Conservation (phyloP, 2,329 filamentous ascomycete genomes). For the Periglandula ipomoeae region DNA sequence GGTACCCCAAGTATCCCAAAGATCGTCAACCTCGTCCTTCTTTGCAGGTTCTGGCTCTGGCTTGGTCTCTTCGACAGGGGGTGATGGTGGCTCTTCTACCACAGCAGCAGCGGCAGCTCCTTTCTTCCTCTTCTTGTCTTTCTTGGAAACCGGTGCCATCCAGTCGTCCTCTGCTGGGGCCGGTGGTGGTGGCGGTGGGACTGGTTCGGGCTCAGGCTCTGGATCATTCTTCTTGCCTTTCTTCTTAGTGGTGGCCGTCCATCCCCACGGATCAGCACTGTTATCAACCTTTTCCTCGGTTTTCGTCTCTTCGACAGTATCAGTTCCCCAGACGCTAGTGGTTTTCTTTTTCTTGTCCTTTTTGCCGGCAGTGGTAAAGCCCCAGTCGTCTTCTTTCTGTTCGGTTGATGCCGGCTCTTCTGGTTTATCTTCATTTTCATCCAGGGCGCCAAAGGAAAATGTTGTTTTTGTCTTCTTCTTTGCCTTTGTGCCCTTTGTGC, state of each 20-base stretch:
- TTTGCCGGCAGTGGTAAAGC: conserved; percentile 24
- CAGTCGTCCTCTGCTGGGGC: conserved; percentile 22
- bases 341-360: conserved; percentile 35
- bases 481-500: conserved; percentile 34
- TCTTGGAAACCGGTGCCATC: conserved; percentile 15
- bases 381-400: conserved; percentile 22
- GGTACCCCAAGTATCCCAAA: conserved; percentile 5
- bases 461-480: conserved; percentile 40
- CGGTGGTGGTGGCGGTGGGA: conserved; percentile 15
- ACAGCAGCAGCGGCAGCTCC: conserved; percentile 11
- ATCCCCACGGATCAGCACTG: conserved; percentile 25
- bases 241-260: conserved; percentile 26
- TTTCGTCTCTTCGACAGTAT: conserved; percentile 25
- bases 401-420: conserved; percentile 23
- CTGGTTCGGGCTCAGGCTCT: conserved; percentile 11
- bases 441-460: conserved; percentile 40
- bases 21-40: conserved; percentile 10
- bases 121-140: conserved; percentile 21
- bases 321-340: conserved; percentile 25
- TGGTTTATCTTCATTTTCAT: conserved; percentile 28
- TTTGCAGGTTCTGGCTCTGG: conserved; percentile 10
- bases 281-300: conserved; percentile 16
- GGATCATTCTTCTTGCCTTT: conserved; percentile 29
- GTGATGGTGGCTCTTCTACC: conserved; percentile 2
- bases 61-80: background rate